Conservation (phyloP, 129 eudicot genomes). For the Pittosporum tobira region DNA sequence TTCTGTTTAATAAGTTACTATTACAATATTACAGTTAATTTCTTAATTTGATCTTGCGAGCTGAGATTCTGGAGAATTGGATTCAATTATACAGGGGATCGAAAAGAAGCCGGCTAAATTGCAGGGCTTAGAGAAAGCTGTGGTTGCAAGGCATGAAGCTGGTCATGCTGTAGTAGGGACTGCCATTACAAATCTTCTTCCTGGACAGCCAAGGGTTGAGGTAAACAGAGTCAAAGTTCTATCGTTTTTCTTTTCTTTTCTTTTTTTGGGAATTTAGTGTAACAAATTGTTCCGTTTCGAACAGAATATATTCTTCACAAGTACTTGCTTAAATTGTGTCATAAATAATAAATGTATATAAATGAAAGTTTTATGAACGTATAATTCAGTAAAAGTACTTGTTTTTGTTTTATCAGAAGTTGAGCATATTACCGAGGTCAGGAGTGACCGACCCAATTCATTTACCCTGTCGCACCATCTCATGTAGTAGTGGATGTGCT, state of each 20-base stretch:
- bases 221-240: conserved; percentile 19
- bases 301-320: background rate
- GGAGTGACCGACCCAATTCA: too few species aligned
- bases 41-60: background rate
- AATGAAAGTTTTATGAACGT: background rate
- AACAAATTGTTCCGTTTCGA: too few species aligned
- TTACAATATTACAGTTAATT: background rate
- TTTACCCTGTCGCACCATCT: too few species aligned
- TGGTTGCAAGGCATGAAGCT: conserved; percentile 99
- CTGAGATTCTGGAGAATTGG: background rate
- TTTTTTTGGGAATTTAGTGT: background rate
- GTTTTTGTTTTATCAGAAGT: conserved; percentile 45
- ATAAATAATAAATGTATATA: background rate
- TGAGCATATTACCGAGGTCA: conserved; percentile 96
- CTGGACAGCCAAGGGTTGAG: conserved; percentile 98
- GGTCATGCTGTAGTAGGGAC: conserved; percentile 99
- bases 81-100: conserved; percentile 53
- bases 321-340: background rate
- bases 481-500: too few species aligned
- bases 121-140: conserved; percentile 93
- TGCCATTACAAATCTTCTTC: conserved; percentile 87
- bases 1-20: too few species aligned
- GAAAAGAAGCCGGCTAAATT: conserved; percentile 94
- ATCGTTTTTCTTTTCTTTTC: background rate
- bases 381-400: background rate